A percentile compares a stretch with the other conserved stretches of the same genome.
phyloP scores from a whole-genome alignment of 768 basidiomycete species.

The Trametes coccinea region DNA sequence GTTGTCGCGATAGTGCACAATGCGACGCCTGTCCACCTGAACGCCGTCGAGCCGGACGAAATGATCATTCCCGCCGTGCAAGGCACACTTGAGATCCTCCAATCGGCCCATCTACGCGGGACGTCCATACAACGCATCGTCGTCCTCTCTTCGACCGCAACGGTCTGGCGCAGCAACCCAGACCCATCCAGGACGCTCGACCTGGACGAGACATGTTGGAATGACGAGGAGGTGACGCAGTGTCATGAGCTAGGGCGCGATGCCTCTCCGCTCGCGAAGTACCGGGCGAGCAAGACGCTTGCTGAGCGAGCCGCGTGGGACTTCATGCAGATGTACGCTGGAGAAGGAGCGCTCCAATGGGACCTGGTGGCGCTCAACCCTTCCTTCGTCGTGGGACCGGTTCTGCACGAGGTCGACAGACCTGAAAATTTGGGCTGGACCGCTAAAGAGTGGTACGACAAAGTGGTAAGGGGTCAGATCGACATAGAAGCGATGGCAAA shows the following conservation, averaged over 20 bases:
- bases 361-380: conserved; percentile 59
- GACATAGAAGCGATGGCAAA: conserved; percentile 16
- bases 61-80: conserved; percentile 69
- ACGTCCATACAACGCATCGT: conserved; percentile 57
- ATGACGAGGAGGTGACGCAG: conserved; percentile 42
- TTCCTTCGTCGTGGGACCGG: conserved; percentile 38
- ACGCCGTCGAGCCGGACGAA: conserved; percentile 48
- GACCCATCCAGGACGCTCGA: conserved; percentile 27
- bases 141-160: conserved; percentile 58
- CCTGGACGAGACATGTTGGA: conserved; percentile 62
- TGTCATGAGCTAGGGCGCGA: conserved; percentile 46
- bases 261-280: conserved; percentile 43
- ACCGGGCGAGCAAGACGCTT: conserved; percentile 57
- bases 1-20: conserved; percentile 72
- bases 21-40: conserved; percentile 59
- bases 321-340: conserved; percentile 42
- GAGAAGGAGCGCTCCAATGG: conserved; percentile 41
- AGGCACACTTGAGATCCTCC: conserved; percentile 65
- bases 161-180: conserved; percentile 32
- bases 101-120: conserved; percentile 52
- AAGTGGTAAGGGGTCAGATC: conserved; percentile 21
- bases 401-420: conserved; percentile 35
- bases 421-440: conserved; percentile 40
- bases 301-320: conserved; percentile 63
- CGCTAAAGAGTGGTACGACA: conserved; percentile 22